Conservation (phyloP, 805 yeast species). For the Nakazawaea molendinolei region DNA sequence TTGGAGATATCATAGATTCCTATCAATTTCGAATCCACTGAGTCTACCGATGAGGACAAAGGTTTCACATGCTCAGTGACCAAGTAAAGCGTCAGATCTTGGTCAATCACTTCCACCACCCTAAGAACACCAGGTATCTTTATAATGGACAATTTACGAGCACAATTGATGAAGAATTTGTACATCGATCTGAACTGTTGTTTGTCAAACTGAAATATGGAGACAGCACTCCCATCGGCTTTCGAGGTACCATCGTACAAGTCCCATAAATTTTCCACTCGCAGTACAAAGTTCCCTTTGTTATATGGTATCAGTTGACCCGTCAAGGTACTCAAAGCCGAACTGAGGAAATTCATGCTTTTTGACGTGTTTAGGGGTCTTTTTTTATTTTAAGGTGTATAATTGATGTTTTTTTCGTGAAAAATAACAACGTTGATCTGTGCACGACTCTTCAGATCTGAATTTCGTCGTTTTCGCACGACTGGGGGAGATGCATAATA, state of each 20-base stretch:
- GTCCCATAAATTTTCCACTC: constrained; percentile 47
- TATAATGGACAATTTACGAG: constrained; percentile 44
- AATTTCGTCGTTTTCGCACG: too few relatives aligned
- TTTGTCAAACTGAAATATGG: constrained; percentile 61
- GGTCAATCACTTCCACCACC: constrained; percentile 58
- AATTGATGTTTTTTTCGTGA: too few relatives aligned
- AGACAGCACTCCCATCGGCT: constrained; percentile 43
- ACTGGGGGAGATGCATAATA: too few relatives aligned
- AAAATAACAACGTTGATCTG: too few relatives aligned
- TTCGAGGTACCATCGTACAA: constrained; percentile 52
- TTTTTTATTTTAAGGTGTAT: too few relatives aligned
- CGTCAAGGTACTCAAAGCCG: constrained; percentile 51
- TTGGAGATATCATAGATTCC: constrained; percentile 52
- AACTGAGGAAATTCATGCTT: constrained; percentile 74
- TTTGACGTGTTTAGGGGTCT: too few relatives aligned
- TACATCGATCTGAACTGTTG: constrained; percentile 26
- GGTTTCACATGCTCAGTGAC: constrained; percentile 66
- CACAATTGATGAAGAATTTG: constrained; percentile 37
- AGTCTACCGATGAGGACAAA: constrained; percentile 27
- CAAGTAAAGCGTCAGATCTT: constrained; percentile 48
- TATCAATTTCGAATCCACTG: constrained; percentile 32
- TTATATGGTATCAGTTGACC: constrained; percentile 54
- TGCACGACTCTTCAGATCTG: too few relatives aligned
- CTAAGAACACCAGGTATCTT: constrained; percentile 65
- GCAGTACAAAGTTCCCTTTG: constrained; percentile 30